Conservation (phyloP, 225 moss, liverwort and hornwort genomes). For the Antitrichia curtipendula region DNA sequence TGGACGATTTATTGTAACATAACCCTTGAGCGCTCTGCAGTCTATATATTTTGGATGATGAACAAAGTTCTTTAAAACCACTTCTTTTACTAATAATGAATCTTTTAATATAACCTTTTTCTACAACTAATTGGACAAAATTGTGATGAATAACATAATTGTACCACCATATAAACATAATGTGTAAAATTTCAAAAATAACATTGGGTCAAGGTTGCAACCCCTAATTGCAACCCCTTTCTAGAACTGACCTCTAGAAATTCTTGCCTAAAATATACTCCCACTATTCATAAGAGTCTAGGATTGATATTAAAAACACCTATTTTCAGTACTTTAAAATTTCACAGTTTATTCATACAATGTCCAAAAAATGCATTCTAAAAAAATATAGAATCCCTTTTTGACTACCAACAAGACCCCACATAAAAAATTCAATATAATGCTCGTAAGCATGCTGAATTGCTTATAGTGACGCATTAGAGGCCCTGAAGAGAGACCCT, state of each 20-base stretch:
- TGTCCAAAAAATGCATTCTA: neutral
- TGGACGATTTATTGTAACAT: fast-evolving
- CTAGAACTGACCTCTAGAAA: fast-evolving
- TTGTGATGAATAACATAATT: neutral
- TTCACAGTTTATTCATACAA: neutral
- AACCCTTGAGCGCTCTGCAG: fast-evolving
- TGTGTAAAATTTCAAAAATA: neutral
- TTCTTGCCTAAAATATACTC: no score
- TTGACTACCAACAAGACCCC: neutral
- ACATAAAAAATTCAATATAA: neutral
- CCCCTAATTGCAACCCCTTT: fast-evolving
- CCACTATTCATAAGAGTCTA: neutral
- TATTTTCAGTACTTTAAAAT: no score
- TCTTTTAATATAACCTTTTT: no score
- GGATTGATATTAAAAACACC: fast-evolving
- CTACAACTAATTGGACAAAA: no score
- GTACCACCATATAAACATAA: neutral
- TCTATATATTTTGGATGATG: neutral
- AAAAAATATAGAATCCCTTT: fast-evolving
- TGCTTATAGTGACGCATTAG: no score
- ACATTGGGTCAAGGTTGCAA: fast-evolving
- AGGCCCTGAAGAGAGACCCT: no score
- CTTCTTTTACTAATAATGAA: neutral
- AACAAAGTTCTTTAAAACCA: no score
- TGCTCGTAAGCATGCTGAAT: neutral